Evolutionary conservation across 257 asterid species (phyloP), one percentile per base, ranked within the genome.

Genomic region (Petunia secreta): DNA sequence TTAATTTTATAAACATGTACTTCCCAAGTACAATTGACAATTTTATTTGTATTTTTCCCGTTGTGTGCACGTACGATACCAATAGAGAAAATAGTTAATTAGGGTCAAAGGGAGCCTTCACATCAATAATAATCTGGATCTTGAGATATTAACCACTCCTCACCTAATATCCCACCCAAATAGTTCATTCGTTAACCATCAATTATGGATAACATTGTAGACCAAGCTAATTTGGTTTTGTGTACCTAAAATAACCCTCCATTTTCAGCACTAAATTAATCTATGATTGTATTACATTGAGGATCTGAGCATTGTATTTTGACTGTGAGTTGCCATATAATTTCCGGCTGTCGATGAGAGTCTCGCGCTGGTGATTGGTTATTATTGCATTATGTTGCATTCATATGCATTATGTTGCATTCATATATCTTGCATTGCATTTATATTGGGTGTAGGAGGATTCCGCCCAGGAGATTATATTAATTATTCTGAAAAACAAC

Each of bases 71-170:
- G 36, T 66, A 66, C 0, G 5, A 13, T 15, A 57, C 5, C 57
- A 40, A 8, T 39, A 4, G 11, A 57, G n/a, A 60, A 57, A 75
- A 40, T 14, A 9, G 15, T n/a, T 55, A 58, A 39, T 41, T 41
- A 76, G 37, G 38, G 54, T 39, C 64, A 40, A 57, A 58, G 66
- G 38, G 64, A 50, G 60, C 16, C 77, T 81, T 81, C 69, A 55
- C 59, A 36, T 59, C 79, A 81, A 69, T 83, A 80, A 46, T 43
- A 38, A 59, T 81, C 62, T 50, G 53, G 89, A 84, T 81, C 46
- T 67, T 6, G 84, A 89, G 83, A 83, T 79, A 63, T 74, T 84
- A 81, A 84, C 91, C 36, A 75, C 88, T 82, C 86, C 80, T 55
- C 65, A 90, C 89, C 89, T 82, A 88, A 75, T 74, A 73, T 67